phyloP scores from a whole-genome alignment of 2,329 filamentous ascomycete species.

The Delphinella strobiligena region DNA sequence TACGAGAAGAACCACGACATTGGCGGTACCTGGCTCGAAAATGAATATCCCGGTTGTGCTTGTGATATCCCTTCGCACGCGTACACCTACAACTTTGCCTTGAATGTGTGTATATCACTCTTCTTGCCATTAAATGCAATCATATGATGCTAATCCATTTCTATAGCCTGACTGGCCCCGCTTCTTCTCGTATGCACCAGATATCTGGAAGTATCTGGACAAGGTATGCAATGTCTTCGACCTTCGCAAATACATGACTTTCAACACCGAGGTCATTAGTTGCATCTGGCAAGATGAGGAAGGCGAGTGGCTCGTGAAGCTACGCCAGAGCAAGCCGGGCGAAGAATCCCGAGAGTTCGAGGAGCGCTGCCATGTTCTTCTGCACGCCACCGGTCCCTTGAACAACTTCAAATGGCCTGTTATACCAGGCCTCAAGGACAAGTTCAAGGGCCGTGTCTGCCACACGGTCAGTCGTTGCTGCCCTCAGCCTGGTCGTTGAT shows the following conservation, averaged over 20 bases:
- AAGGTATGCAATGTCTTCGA: conserved; percentile 38
- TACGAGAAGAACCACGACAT: conserved; percentile 37
- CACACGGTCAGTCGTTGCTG: too few species aligned
- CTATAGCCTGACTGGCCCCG: conserved; percentile 34
- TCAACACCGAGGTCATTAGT: conserved; percentile 35
- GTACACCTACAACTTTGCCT: conserved; percentile 33
- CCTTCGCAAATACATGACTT: conserved; percentile 40
- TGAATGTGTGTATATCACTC: conserved; percentile 17
- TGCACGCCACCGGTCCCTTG: conserved; percentile 33
- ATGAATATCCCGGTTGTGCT: conserved; percentile 27
- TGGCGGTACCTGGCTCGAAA: conserved; percentile 35
- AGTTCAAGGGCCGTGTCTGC: conserved; percentile 30
- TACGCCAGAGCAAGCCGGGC: conserved; percentile 27
- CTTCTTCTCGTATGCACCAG: conserved; percentile 33
- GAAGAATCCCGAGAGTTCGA: conserved; percentile 26
- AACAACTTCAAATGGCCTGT: conserved; percentile 26
- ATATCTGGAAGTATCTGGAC: conserved; percentile 37
- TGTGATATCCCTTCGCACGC: conserved; percentile 36
- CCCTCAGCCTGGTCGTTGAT: too few species aligned
- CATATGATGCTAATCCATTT: background rate
- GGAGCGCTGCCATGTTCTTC: conserved; percentile 31
- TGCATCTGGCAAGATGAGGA: conserved; percentile 37
- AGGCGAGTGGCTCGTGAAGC: conserved; percentile 38
- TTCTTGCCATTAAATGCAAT: conserved; percentile 4
- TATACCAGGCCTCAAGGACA: conserved; percentile 29